Evolutionary conservation across 2,329 filamentous ascomycete species (phyloP), one percentile per base, ranked within the genome.

Genomic region (Cladosporium sp.): DNA sequence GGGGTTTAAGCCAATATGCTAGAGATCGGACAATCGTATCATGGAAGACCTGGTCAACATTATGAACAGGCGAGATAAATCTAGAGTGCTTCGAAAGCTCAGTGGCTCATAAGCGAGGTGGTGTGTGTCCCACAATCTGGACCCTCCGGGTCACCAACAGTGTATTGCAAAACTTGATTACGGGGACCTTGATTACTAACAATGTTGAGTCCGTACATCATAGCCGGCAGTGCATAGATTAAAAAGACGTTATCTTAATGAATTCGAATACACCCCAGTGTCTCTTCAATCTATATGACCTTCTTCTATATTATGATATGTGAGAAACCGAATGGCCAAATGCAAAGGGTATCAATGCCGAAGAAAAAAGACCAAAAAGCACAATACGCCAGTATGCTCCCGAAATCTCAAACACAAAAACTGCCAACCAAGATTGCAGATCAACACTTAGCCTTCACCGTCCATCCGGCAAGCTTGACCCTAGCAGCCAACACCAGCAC

Each of bases 401-500:
- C 38, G 14, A 38, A 59, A 36, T 12, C 34, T n/a, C 24, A 36
- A 59, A 44, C 11, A 47, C 6, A 26, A 30, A 64, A 44, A 57
- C 15, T 36, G 11, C 44, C 11, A 21, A 24, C 30, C 28, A 47
- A 47, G n/a, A 47, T 21, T 11, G 41, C 41, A 11, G 8, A 24
- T 67, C 66, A 68, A 47, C 67, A 65, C 59, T 69, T 72, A 28
- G 60, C 62, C 54, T 64, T 67, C n/a, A 73, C 26, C 60, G 66
- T 68, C 69, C 70, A 71, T 1, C 74, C 73, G 30, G 66, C 70
- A 55, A 70, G 72, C 44, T 67, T 68, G 24, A 72, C 54, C 52
- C 75, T 71, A 15, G 75, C 66, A 10, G 67, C 65, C 10, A 67
- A 28, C 3, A 76, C 64, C 10, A 76, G 63, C 15, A 52, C 34